Evolutionary conservation across 2,329 filamentous ascomycete species (phyloP), one percentile per base, ranked within the genome.

Genomic region (Chalara sp.): DNA sequence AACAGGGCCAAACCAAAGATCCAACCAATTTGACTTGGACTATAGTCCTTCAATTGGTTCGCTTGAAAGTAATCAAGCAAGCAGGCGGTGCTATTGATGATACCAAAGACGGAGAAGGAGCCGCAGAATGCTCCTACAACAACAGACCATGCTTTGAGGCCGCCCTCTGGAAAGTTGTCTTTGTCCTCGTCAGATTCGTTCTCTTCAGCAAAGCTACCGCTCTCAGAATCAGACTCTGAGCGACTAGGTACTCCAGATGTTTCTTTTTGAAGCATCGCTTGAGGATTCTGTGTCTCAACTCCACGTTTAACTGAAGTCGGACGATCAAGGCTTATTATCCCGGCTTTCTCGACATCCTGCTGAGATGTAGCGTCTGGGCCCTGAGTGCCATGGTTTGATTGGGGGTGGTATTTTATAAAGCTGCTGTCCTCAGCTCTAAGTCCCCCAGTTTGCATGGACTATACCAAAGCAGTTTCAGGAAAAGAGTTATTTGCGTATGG

Each of bases 41-140:
- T 74, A 56, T 84, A 79, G 13, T 74, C 68, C 44, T 71, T 69
- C 32, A 88, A 70, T 58, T 87, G 83, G 60, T 87, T 70, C 21
- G 70, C 74, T 41, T 74, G 72, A 32, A 87, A 70, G 62, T 86
- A 86, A 32, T 79, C 73, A 62, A 86, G 76, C 64, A 84, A 79
- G 2, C 78, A 78, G 5, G 80, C 82, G 28, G 82, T 71, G 56
- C 75, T 76, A 58, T 83, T 83, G 71, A 85, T 79, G 56, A 83
- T 73, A 0, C 83, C 84, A 40, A 87, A 77, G 8, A 74, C 72
- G 6, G 79, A 76, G 44, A 82, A 72, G 56, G 84, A 76, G 5
- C 78, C 81, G 56, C 75, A 76, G 63, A 86, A 86, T 10, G 76
- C 78, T 31, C 84, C 84, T 6, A 86, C 65, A 5, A 87, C 83